Evolutionary conservation across 2,329 filamentous ascomycete species (phyloP).

Genomic region (Lachnellula arida): DNA sequence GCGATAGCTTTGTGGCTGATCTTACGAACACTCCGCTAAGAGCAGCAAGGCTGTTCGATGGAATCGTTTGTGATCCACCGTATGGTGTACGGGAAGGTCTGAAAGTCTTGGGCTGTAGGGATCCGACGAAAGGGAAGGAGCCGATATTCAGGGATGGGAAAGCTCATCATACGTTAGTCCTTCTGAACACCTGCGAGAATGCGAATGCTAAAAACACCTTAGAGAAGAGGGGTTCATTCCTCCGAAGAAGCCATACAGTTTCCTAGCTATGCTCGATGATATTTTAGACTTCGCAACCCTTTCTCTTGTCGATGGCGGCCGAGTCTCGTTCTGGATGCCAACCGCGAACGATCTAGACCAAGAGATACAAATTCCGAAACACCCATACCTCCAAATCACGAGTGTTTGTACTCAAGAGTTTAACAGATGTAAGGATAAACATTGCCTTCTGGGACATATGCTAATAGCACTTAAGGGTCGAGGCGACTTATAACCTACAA

Average conservation of each 20-base stretch:
- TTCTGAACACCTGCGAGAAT: background rate
- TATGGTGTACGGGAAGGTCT: constrained; percentile 93
- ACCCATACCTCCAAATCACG: constrained; percentile 69
- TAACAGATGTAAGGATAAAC: constrained; percentile 66
- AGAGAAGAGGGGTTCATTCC: constrained; percentile 68
- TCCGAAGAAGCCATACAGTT: constrained; percentile 89
- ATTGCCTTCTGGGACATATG: background rate
- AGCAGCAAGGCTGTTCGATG: constrained; percentile 62
- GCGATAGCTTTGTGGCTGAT: constrained; percentile 81
- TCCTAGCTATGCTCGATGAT: constrained; percentile 83
- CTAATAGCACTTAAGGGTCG: constrained; percentile 58
- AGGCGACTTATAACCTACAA: constrained; percentile 83
- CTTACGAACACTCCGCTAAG: constrained; percentile 80
- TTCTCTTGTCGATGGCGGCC: constrained; percentile 71
- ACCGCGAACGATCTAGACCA: constrained; percentile 76
- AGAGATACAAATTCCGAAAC: constrained; percentile 70
- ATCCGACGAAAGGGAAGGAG: constrained; percentile 54
- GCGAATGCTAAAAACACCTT: constrained; percentile 6
- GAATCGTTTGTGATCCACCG: constrained; percentile 91
- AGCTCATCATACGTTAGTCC: constrained; percentile 60
- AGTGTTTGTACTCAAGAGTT: constrained; percentile 81
- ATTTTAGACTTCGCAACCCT: constrained; percentile 76
- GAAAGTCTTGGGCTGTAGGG: constrained; percentile 75
- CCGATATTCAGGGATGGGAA: constrained; percentile 64
- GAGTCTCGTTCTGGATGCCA: constrained; percentile 96